These are phyloP conservation scores for Thozetella sp. DNA, from an alignment of 495 filamentous ascomycete genomes.

Conservation along the genomic window DNA sequence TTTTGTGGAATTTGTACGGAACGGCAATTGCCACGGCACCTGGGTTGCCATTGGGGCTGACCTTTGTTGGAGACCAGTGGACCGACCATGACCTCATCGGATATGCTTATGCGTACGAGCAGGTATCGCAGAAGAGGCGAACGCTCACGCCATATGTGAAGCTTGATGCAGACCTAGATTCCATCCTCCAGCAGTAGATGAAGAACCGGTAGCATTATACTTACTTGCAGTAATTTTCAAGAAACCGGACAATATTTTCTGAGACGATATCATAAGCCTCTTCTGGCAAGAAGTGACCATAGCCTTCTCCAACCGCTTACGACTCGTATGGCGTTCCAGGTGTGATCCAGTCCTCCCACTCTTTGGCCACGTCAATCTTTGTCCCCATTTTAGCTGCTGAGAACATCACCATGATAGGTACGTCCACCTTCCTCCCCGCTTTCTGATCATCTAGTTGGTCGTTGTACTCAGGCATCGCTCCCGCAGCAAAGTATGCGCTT, in stretches of 20 bases:
- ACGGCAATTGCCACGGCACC: constrained; percentile 25
- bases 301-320: constrained; percentile 32
- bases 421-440: constrained; percentile 40
- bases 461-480: constrained; percentile 37
- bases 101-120: constrained; percentile 65
- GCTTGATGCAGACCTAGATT: constrained; percentile 4
- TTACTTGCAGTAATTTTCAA: constrained; percentile 10
- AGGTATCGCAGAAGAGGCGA: constrained; percentile 24
- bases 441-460: constrained; percentile 44
- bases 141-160: constrained; percentile 5
- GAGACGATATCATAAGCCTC: constrained; percentile 41
- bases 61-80: constrained; percentile 55
- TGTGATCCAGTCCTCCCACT: constrained; percentile 51
- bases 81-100: constrained; percentile 54
- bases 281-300: constrained; percentile 54
- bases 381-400: constrained; percentile 40
- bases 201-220: too few species aligned
- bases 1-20: constrained; percentile 22
- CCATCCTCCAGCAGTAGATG: too few species aligned
- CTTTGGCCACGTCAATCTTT: constrained; percentile 38
- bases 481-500: constrained; percentile 49
- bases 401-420: constrained; percentile 42
- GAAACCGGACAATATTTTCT: constrained; percentile 26
- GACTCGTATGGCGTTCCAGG: constrained; percentile 23
- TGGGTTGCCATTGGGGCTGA: constrained; percentile 56